These are phyloP conservation scores for Dendrostoma leiphaemia DNA, from an alignment of 2,329 filamentous ascomycete genomes.

Conservation along the genomic window DNA sequence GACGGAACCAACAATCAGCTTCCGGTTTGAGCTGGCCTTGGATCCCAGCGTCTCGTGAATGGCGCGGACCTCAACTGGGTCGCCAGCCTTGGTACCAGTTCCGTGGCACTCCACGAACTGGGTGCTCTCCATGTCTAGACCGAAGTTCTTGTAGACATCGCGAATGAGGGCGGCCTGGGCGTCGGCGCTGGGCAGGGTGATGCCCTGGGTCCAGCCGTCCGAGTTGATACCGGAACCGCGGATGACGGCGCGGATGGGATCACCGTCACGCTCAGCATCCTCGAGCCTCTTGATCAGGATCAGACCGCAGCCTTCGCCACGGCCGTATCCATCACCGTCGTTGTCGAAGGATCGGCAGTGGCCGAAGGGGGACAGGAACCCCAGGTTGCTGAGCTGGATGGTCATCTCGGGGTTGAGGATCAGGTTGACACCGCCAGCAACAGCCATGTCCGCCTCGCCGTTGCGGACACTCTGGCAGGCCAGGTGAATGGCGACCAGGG, in stretches of 20 bases:
- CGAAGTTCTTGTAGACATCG: conserved; percentile 26
- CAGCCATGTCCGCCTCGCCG: conserved; percentile 24
- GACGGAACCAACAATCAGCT: conserved; percentile 30
- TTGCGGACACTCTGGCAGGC: conserved; percentile 40
- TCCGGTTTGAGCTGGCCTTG: conserved; percentile 6
- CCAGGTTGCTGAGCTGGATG: conserved; percentile 13
- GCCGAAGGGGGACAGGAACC: conserved; percentile 25
- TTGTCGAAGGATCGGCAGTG: conserved; percentile 50
- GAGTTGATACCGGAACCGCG: conserved; percentile 49
- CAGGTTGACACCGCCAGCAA: conserved; percentile 44
- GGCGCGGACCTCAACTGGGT: conserved; percentile 34
- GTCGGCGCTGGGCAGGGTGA: conserved; percentile 22
- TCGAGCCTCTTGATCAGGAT: conserved; percentile 55
- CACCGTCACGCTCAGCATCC: conserved; percentile 55
- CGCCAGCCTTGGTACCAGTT: conserved; percentile 34
- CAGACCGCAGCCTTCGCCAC: conserved; percentile 57
- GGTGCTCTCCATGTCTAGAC: conserved; percentile 12
- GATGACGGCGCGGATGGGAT: conserved; percentile 52
- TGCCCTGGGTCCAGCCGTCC: conserved; percentile 52
- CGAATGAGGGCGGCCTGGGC: conserved; percentile 35
- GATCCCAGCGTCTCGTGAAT: conserved; percentile 10
- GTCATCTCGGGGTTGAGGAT: conserved; percentile 42
- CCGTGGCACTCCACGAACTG: conserved; percentile 34
- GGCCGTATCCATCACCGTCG: conserved; percentile 57
- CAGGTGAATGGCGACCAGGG: conserved; percentile 48